Conservation (phyloP, 495 filamentous ascomycete species). For the Glonium stellatum region DNA sequence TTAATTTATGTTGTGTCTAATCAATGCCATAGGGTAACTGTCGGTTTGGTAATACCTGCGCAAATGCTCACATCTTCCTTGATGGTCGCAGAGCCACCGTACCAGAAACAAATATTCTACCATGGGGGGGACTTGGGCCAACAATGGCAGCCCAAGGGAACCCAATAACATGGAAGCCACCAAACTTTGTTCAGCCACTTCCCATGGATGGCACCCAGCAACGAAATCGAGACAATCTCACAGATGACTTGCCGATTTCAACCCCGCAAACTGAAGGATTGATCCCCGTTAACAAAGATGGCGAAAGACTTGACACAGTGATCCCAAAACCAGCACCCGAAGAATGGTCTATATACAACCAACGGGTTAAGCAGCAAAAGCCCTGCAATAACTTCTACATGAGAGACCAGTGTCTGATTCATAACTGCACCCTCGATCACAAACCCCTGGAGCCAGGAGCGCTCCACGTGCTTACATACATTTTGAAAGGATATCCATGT, state of each 20-base stretch:
- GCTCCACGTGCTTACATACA: conserved; percentile 18
- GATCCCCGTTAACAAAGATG: conserved; percentile 29
- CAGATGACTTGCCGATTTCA: conserved; percentile 6
- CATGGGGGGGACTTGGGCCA: not conserved
- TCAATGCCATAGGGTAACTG: too few species aligned
- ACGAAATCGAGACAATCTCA: not conserved
- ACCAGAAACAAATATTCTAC: too few species aligned
- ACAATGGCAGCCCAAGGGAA: not conserved
- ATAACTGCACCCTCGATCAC: conserved; percentile 29
- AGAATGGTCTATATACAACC: conserved; percentile 19
- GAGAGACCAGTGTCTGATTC: conserved; percentile 14
- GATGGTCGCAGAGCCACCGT: not conserved
- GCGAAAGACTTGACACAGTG: conserved; percentile 27
- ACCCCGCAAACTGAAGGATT: conserved; percentile 10
- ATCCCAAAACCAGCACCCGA: conserved; percentile 11
- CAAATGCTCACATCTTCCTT: not conserved
- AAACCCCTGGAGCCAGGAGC: conserved; percentile 14
- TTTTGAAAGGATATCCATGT: conserved; percentile 22
- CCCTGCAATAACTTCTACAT: conserved; percentile 31
- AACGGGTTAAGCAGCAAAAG: conserved; percentile 23
- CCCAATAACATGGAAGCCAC: conserved; percentile 12
- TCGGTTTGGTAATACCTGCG: not conserved
- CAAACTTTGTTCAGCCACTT: not conserved
- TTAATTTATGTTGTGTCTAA: too few species aligned
- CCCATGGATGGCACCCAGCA: not conserved